Conservation (phyloP, 306 rosid species). For the Inga leiocalycina region DNA sequence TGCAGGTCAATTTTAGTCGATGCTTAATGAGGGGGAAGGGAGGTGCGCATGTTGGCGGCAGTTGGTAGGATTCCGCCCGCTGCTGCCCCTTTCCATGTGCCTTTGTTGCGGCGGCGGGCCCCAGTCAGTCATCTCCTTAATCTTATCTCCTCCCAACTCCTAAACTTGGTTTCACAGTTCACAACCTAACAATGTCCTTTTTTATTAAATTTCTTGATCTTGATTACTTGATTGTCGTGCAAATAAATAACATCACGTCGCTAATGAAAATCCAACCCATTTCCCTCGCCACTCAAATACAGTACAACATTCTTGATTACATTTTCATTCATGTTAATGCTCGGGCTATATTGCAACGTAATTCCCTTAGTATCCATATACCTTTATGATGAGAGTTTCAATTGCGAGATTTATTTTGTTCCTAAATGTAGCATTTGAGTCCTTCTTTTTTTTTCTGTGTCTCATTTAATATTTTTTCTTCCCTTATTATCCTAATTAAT, state of each 20-base stretch:
- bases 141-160: neutral
- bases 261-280: neutral
- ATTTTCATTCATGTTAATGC: no score
- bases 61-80: neutral
- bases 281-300: neutral
- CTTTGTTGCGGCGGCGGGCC: conserved; percentile 63
- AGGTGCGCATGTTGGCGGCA: neutral
- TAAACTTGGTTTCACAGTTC: neutral
- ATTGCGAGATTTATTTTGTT: no score
- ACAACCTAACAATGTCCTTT: neutral
- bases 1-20: neutral
- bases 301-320: neutral
- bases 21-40: neutral
- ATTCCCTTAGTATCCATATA: neutral
- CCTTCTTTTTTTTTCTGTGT: neutral
- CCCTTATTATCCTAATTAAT: no score
- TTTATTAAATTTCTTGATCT: neutral
- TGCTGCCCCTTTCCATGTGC: neutral
- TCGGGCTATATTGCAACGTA: neutral
- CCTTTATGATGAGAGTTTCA: no score
- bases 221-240: neutral
- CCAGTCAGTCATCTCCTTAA: neutral
- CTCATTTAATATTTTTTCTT: no score
- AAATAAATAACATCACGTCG: neutral
- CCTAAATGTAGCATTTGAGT: no score